phyloP scores from a whole-genome alignment of 176 grass and related monocot genomes.

The Musa beccarii region DNA sequence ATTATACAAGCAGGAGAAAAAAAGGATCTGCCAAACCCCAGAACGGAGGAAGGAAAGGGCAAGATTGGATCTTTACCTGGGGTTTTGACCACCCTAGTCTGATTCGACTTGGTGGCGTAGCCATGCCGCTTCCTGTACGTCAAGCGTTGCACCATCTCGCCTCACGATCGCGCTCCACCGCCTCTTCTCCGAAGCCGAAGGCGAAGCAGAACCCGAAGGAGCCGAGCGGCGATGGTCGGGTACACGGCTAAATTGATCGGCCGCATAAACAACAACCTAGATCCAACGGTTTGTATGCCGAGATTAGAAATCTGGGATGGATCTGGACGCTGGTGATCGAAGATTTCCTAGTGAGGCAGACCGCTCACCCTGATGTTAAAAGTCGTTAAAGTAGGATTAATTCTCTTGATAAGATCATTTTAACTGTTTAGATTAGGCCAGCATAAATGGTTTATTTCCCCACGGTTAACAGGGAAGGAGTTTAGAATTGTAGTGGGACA shows the following conservation, averaged over 20 bases:
- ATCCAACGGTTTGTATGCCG: not conserved
- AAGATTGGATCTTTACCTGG: constrained; percentile 19
- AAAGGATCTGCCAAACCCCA: too few species aligned
- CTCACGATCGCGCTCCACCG: not conserved
- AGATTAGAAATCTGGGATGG: too few species aligned
- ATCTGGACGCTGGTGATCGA: too few species aligned
- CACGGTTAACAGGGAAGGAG: too few species aligned
- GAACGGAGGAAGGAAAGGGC: too few species aligned
- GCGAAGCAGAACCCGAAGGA: not conserved
- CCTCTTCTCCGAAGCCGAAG: not conserved
- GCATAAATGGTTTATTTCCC: too few species aligned
- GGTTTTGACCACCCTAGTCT: constrained; percentile 69
- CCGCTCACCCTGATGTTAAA: too few species aligned
- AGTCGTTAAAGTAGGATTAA: too few species aligned
- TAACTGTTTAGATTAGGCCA: too few species aligned
- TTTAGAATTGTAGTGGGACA: too few species aligned
- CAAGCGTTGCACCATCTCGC: constrained; percentile 70
- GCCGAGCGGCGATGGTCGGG: not conserved
- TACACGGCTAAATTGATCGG: not conserved
- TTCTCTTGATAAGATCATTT: too few species aligned
- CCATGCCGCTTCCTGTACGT: constrained; percentile 62
- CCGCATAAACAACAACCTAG: not conserved
- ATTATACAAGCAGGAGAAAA: not conserved
- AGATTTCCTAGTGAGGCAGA: too few species aligned
- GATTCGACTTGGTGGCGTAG: constrained; percentile 67